Evolutionary conservation across 2,329 filamentous ascomycete genomes (phyloP).

Genomic region (Penicillium digitatum): DNA sequence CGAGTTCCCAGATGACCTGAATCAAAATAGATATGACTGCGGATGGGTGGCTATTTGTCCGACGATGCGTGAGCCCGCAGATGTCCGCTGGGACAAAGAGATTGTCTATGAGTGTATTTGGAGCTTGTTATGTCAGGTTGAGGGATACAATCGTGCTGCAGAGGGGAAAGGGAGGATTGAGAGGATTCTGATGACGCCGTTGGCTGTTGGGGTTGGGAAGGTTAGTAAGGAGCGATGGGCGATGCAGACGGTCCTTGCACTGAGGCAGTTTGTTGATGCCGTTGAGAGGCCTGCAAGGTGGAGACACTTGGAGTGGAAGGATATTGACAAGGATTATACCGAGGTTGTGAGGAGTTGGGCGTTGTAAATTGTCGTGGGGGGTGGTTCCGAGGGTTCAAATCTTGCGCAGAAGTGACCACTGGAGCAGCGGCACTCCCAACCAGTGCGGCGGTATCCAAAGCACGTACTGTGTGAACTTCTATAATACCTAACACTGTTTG

Average conservation of each 20-base stretch:
- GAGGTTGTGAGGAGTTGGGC: constrained; percentile 19
- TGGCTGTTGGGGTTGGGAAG: constrained; percentile 49
- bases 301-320: constrained; percentile 40
- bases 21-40: constrained; percentile 43
- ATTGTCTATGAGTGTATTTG: constrained; percentile 54
- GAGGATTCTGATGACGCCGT: constrained; percentile 50
- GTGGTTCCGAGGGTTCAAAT: background rate
- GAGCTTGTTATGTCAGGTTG: constrained; percentile 49
- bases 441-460: too few relatives aligned
- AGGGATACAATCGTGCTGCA: constrained; percentile 44
- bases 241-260: constrained; percentile 47
- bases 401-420: too few relatives aligned
- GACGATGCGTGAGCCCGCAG: constrained; percentile 50
- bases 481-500: too few relatives aligned
- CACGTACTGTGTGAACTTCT: too few relatives aligned
- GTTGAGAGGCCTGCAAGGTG: constrained; percentile 44
- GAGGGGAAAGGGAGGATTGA: constrained; percentile 31
- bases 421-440: too few relatives aligned
- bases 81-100: constrained; percentile 50
- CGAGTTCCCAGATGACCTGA: constrained; percentile 41
- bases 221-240: constrained; percentile 51
- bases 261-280: constrained; percentile 52
- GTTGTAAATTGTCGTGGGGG: background rate
- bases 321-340: constrained; percentile 28
- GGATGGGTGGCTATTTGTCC: constrained; percentile 50